These are phyloP conservation scores for Ophiosphaerella korrae DNA, from an alignment of 2,329 filamentous ascomycete species.

Conservation along the genomic window DNA sequence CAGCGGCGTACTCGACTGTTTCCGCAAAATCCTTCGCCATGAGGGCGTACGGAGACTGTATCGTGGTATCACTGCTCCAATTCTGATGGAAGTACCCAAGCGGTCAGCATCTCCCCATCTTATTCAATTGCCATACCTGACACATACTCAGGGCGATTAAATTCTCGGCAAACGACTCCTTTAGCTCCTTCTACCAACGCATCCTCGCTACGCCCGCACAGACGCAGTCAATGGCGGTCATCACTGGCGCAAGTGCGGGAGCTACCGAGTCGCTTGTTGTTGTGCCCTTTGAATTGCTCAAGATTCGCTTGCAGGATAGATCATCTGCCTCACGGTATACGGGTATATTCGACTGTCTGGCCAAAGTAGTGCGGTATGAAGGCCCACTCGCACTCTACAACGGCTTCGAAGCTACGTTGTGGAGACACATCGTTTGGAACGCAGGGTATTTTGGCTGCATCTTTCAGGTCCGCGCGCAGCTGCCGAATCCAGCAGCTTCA, in stretches of 20 bases:
- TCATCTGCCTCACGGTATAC: constrained; percentile 33
- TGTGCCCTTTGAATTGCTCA: constrained; percentile 38
- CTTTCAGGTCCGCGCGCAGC: constrained; percentile 33
- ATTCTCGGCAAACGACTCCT: constrained; percentile 40
- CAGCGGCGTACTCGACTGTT: constrained; percentile 36
- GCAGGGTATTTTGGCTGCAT: constrained; percentile 42
- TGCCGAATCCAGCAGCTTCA: constrained; percentile 20
- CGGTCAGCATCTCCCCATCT: constrained; percentile 13
- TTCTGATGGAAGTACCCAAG: constrained; percentile 41
- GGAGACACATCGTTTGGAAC: constrained; percentile 41
- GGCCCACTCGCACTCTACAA: constrained; percentile 35
- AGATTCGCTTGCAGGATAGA: constrained; percentile 38
- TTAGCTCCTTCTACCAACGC: constrained; percentile 29
- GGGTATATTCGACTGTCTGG: constrained; percentile 32
- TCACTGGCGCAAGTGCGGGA: constrained; percentile 37
- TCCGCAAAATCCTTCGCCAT: constrained; percentile 32
- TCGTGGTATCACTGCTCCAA: constrained; percentile 38
- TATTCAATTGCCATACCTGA: not conserved
- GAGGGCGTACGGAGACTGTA: constrained; percentile 32
- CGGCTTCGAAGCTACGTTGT: constrained; percentile 39
- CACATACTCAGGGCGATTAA: constrained; percentile 31
- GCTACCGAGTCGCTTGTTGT: constrained; percentile 39
- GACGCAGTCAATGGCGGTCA: constrained; percentile 33
- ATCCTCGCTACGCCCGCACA: constrained; percentile 24
- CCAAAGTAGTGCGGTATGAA: constrained; percentile 34